Base-by-base conservation (phyloP, 257 asterid species). In the Striga asiatica region DNA sequence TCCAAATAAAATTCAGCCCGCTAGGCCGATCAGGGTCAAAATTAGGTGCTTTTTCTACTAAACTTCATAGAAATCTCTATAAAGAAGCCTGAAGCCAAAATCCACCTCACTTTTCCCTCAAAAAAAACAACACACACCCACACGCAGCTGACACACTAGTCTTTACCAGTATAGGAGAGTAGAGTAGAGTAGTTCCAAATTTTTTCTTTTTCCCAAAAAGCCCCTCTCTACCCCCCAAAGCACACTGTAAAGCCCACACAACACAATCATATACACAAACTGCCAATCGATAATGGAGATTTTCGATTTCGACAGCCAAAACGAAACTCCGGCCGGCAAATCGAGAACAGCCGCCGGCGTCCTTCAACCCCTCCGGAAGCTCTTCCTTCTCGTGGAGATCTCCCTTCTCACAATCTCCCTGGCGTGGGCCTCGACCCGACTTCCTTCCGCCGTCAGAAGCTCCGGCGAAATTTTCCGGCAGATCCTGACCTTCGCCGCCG, bases 401-500 rank as follows among this genome's bases (percentile, higher is more conserved):
- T 57, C 62, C 56, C 6, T 77, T 35, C 54, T 62, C 1, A 58
- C 74, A 0, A 12, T 61, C 24, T 37, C 77, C 41, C 67, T 81
- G 17, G 61, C 74, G 5, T 85, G 95, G 97, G 58, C 77, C 0
- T 73, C 70, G 6, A 14, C 61, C 21, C 79, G 78, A 35, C 65
- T 88, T 8, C 95, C 91, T 3, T 57, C 66, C 61, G 88, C 73
- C 65, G 73, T 77, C 50, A 74, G 60, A 60, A 24, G 68, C 66
- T 79, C 85, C 76, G 79, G 72, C 54, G 84, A 78, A 50, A 80
- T 65, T 60, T 66, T 78, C 73, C 84, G 87, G 50, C 74, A 32
- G 21, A 61, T 83, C 54, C 23, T 72, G 0, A 23, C 50, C 56
- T 2, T 78, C 54, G 66, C 75, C 66, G 21, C 67, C 35, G 76